Conservation (phyloP, 495 filamentous ascomycete species). For the Hyaloscypha variabilis region DNA sequence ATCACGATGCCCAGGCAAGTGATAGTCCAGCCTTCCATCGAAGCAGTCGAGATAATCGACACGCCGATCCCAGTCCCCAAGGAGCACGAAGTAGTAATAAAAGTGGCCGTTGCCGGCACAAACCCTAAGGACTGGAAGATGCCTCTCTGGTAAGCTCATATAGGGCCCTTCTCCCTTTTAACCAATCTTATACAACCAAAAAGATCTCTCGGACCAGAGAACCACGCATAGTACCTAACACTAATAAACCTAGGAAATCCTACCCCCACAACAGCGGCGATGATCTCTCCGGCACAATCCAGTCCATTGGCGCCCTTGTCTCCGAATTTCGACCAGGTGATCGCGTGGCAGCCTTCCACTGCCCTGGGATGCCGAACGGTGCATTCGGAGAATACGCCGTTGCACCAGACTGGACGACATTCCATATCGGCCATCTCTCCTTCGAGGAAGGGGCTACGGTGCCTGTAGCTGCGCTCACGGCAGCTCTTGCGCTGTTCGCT, state of each 20-base stretch:
- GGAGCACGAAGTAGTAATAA: conserved; percentile 66
- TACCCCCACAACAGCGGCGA: conserved; percentile 42
- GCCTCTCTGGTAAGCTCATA: conserved; percentile 21
- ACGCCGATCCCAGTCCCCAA: conserved; percentile 54
- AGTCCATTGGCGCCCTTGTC: conserved; percentile 51
- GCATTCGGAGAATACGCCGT: conserved; percentile 72
- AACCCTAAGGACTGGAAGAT: conserved; percentile 84
- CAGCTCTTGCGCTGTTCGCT: conserved; percentile 57
- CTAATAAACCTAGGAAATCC: not conserved
- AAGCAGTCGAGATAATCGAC: conserved; percentile 14
- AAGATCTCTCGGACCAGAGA: too few species aligned
- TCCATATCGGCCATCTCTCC: conserved; percentile 61
- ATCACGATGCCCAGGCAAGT: conserved; percentile 8
- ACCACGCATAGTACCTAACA: not conserved
- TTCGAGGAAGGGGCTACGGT: conserved; percentile 76
- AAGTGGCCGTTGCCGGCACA: conserved; percentile 65
- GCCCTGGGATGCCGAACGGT: conserved; percentile 56
- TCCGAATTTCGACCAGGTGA: conserved; percentile 48
- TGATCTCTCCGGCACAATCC: conserved; percentile 63
- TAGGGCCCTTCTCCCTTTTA: not conserved
- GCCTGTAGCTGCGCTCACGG: conserved; percentile 71
- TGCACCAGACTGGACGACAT: conserved; percentile 63
- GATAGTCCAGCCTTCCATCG: conserved; percentile 10
- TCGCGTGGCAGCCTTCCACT: conserved; percentile 70
- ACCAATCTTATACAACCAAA: not conserved